phyloP scores from a whole-genome alignment of 192 early-diverging fungal genomes.

The Coemansia sp. region DNA sequence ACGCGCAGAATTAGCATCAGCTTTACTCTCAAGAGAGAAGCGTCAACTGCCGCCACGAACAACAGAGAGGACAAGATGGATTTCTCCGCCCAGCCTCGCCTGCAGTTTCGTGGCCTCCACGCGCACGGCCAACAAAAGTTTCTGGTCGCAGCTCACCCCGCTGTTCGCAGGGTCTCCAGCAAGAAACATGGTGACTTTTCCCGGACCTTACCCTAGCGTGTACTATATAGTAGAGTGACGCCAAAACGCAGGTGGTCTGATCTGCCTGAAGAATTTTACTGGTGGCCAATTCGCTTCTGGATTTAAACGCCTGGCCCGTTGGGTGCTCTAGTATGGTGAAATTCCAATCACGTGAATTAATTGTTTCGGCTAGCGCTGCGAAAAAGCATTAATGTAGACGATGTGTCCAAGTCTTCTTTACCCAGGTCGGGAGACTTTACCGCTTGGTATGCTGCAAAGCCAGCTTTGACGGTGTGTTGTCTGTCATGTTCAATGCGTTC shows the following conservation, averaged over 20 bases:
- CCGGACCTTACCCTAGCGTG: conserved; percentile 9
- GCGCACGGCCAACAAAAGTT: neutral
- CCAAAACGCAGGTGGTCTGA: conserved; percentile 10
- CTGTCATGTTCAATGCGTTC: too few relatives aligned
- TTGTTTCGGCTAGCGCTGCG: neutral
- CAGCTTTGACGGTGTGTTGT: too few relatives aligned
- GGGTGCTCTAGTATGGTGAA: neutral
- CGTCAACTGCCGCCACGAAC: neutral
- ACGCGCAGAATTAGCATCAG: conserved; percentile 5
- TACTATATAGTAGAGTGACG: neutral
- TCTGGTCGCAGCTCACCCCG: conserved; percentile 6
- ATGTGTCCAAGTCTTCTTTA: neutral
- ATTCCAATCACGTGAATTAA: neutral
- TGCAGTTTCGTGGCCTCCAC: neutral
- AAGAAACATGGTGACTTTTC: conserved; percentile 8
- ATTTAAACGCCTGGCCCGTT: neutral
- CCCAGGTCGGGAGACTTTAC: too few relatives aligned
- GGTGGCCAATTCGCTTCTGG: too few relatives aligned
- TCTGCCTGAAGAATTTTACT: neutral
- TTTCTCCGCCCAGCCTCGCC: too few relatives aligned
- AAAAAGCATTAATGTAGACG: neutral
- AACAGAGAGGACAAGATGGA: too few relatives aligned
- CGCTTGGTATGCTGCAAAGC: too few relatives aligned
- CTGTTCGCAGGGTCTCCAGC: conserved; percentile 5
- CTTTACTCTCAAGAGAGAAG: neutral